phyloP scores from a whole-genome alignment of 148 eudicot genomes.

The Silene latifolia region DNA sequence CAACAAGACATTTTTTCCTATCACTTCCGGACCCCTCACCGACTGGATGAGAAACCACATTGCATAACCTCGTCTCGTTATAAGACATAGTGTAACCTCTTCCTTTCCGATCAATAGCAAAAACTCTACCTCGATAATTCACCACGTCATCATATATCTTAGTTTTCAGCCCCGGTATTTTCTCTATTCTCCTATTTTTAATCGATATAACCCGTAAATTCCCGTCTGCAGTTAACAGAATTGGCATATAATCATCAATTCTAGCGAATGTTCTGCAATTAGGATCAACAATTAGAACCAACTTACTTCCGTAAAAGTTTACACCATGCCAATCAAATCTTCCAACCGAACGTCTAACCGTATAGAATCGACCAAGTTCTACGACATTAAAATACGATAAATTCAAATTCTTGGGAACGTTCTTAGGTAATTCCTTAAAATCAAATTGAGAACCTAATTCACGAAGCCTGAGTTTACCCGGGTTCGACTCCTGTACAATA shows the following conservation, averaged over 20 bases:
- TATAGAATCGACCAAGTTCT: not conserved
- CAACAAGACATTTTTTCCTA: slow-evolving; percentile 14
- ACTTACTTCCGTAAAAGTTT: not conserved
- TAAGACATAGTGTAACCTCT: not conserved
- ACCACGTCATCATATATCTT: slow-evolving; percentile 19
- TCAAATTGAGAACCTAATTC: not conserved
- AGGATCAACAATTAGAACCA: slow-evolving; percentile 9
- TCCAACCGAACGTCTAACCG: not conserved
- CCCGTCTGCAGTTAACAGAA: not conserved
- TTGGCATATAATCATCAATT: slow-evolving; percentile 3
- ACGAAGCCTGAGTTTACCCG: not conserved
- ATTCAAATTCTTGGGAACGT: not conserved
- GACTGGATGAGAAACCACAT: not conserved
- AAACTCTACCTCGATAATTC: slow-evolving; percentile 4
- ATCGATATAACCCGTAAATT: slow-evolving; percentile 1
- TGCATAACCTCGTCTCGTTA: not conserved
- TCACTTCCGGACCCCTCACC: slow-evolving; percentile 7
- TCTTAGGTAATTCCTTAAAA: not conserved
- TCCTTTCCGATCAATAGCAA: slow-evolving; percentile 23
- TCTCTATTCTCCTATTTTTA: not conserved
- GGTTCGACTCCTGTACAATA: not conserved
- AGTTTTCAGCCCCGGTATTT: no score
- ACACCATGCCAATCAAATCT: not conserved
- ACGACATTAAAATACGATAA: not conserved
- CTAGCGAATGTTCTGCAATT: not conserved